Evolutionary conservation across 164 flowering plant genomes (phyloP).

Genomic region (Pachysandra terminalis): DNA sequence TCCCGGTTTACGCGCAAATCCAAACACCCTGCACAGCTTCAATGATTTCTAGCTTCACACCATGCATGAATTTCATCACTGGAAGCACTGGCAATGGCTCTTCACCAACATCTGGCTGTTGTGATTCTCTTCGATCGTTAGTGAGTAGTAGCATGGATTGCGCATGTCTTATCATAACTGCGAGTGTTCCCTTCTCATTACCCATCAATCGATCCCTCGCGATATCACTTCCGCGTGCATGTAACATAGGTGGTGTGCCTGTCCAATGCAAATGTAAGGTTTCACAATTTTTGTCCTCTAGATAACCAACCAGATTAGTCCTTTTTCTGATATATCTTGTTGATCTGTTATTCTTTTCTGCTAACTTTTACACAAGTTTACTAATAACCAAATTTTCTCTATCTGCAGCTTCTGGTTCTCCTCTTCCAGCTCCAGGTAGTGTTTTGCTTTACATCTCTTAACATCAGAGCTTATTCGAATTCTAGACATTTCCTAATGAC

Average conservation of each 20-base stretch:
- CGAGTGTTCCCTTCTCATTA: conserved; percentile 55
- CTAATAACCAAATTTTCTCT: conserved; percentile 3
- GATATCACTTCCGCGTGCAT: conserved; percentile 69
- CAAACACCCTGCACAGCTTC: conserved; percentile 50
- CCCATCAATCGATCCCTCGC: conserved; percentile 66
- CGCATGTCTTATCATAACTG: conserved; percentile 64
- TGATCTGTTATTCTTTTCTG: too few species aligned
- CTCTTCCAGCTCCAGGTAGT: conserved; percentile 79
- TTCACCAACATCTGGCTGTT: conserved; percentile 62
- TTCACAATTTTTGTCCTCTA: background rate
- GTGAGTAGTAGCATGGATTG: conserved; percentile 47
- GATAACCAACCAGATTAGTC: too few species aligned
- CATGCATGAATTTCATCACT: conserved; percentile 62
- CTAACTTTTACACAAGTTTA: background rate
- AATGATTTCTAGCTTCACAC: conserved; percentile 53
- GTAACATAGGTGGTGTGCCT: conserved; percentile 67
- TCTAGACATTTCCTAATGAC: too few species aligned
- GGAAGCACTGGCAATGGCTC: conserved; percentile 45
- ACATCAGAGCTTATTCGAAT: too few species aligned
- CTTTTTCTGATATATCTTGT: too few species aligned
- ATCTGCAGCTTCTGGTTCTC: conserved; percentile 58
- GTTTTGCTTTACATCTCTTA: too few species aligned
- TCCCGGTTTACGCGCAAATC: conserved; percentile 47
- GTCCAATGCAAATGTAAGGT: conserved; percentile 48
- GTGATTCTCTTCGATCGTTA: conserved; percentile 50